Evolutionary conservation across 169 alveolate genomes (phyloP), one percentile per base, ranked within the genome.

Genomic region (Fabrea salina): DNA sequence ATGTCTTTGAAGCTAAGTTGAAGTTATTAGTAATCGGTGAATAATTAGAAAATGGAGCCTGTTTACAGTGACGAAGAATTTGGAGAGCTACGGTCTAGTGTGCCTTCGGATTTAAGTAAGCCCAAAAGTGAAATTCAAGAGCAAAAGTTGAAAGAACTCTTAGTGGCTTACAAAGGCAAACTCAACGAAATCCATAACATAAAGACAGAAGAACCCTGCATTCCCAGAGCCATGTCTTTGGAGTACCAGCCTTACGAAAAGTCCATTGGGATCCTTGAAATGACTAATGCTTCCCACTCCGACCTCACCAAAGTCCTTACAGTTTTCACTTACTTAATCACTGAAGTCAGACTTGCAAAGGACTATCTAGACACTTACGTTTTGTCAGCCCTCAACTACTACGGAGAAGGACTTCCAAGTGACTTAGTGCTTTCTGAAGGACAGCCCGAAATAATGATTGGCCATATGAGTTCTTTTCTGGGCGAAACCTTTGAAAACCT

Each of bases 21-120:
- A n/a, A n/a, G n/a, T n/a, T n/a, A n/a, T n/a, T n/a, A n/a, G n/a
- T n/a, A n/a, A n/a, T n/a, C n/a, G n/a, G n/a, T n/a, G n/a, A n/a
- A n/a, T n/a, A n/a, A n/a, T n/a, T n/a, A n/a, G n/a, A 32, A 61
- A 33, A 61, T 61, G 74, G 74, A 61, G 74, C 74, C 74, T 30
- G 44, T n/a, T 27, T 61, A 61, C 25, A 61, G 74, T 51, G 74
- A 61, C 32, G 74, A 61, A 33, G 74, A 61, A 35, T 35, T 27
- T 16, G 74, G 49, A 32, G 74, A 61, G 7, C 50, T 61, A 16
- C 7, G 13, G 22, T 61, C 74, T 1, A 61, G 39, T 8, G 74
- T 51, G 11, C 49, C 74, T n/a, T 35, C 41, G 8, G 30, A n/a
- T 25, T 32, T n/a, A 13, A 0, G 51, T 13, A 22, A 27, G n/a